Conservation (phyloP, 2,329 filamentous ascomycete species). For the Botrytis aclada region DNA sequence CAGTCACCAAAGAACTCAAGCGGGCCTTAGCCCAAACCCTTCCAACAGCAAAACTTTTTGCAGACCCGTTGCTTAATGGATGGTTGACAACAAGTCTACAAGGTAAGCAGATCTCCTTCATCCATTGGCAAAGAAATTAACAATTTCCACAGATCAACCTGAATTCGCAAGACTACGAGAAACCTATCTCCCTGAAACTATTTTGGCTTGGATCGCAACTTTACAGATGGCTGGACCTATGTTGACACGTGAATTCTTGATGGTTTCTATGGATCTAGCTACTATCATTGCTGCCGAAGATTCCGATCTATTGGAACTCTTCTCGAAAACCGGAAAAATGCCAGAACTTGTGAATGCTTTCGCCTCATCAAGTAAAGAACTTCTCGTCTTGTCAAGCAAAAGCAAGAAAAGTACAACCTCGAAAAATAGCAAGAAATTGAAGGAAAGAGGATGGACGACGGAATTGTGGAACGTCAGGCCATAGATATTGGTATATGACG, state of each 20-base stretch:
- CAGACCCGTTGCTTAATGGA: constrained; percentile 60
- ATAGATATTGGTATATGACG: constrained; percentile 18
- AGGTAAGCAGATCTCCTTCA: constrained; percentile 20
- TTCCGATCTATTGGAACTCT: constrained; percentile 62
- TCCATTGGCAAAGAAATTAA: constrained; percentile 20
- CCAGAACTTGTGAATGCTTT: constrained; percentile 73
- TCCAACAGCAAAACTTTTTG: constrained; percentile 52
- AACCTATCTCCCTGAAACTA: constrained; percentile 78
- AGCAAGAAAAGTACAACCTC: constrained; percentile 46
- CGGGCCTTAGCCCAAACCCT: constrained; percentile 53
- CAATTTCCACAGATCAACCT: constrained; percentile 47
- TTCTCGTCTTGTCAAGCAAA: constrained; percentile 48
- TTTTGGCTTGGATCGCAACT: constrained; percentile 79
- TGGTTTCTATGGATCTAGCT: constrained; percentile 85
- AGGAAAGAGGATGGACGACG: constrained; percentile 60
- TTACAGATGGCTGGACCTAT: constrained; percentile 75
- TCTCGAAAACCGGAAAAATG: constrained; percentile 65
- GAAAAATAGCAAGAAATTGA: constrained; percentile 54
- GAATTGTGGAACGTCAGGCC: constrained; percentile 52
- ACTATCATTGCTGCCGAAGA: constrained; percentile 68
- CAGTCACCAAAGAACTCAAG: constrained; percentile 49
- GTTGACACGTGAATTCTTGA: constrained; percentile 70
- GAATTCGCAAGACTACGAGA: constrained; percentile 66
- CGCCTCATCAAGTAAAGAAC: constrained; percentile 45
- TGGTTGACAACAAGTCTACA: constrained; percentile 51